Conservation (phyloP, 495 filamentous ascomycete species). For the Trichocladium antarcticum region DNA sequence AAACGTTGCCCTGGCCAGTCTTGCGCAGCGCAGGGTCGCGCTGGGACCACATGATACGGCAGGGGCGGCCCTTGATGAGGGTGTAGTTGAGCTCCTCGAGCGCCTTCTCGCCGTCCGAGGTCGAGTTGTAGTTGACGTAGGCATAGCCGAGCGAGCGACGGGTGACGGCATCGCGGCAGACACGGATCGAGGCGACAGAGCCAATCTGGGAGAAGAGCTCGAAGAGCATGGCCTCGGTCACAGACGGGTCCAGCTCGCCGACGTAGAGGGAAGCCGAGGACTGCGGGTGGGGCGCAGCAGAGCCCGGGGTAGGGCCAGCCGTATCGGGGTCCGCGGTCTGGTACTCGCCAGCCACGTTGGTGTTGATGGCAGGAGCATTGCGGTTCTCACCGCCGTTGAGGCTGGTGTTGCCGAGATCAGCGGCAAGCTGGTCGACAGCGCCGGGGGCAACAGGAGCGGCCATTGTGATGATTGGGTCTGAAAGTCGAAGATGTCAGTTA, state of each 20-base stretch:
- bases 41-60: conserved; percentile 99
- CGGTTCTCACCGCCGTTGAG: conserved; percentile 53
- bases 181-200: conserved; percentile 97
- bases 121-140: conserved; percentile 99
- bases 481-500: conserved; percentile 6
- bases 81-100: conserved; percentile 99
- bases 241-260: conserved; percentile 91
- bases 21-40: conserved; percentile 98
- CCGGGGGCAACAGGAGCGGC: conserved; percentile 49
- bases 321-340: conserved; percentile 45
- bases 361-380: conserved; percentile 52
- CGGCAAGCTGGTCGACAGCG: conserved; percentile 61
- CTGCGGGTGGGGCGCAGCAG: conserved; percentile 60
- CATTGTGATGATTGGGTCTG: conserved; percentile 34
- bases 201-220: conserved; percentile 99
- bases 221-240: conserved; percentile 99
- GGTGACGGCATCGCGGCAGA: conserved; percentile 98
- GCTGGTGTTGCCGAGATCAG: conserved; percentile 49
- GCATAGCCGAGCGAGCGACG: conserved; percentile 97
- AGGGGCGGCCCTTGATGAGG: conserved; percentile 94
- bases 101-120: conserved; percentile 89
- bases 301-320: conserved; percentile 57
- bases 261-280: conserved; percentile 97
- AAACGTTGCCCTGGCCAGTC: conserved; percentile 98
- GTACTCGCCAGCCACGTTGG: conserved; percentile 44